Percentiles rank a stretch among this genome's conserved stretches.
phyloP scores from a whole-genome alignment of 352 stramenopile genomes.

The Pythium sp. region DNA sequence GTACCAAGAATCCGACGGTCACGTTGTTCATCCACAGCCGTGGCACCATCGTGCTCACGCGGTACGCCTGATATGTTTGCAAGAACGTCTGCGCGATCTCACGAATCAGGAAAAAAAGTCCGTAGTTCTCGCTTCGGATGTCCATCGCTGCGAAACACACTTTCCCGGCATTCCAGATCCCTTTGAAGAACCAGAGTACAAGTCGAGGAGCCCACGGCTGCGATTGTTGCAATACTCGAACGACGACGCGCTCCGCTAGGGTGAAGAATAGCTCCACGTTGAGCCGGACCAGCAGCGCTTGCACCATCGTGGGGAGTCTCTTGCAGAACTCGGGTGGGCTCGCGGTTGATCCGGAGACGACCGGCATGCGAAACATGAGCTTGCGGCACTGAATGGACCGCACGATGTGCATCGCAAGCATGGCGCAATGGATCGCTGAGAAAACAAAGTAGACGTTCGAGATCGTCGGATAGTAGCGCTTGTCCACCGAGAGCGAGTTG shows the following conservation, averaged over 20 bases:
- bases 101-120: slow-evolving; percentile 27
- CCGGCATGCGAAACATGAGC: background rate
- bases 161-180: background rate
- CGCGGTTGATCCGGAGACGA: slow-evolving; percentile 11
- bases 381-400: slow-evolving; percentile 6
- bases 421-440: background rate
- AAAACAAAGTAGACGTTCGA: slow-evolving; percentile 2
- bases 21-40: slow-evolving; percentile 37
- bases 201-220: background rate
- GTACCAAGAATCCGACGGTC: slow-evolving; percentile 27
- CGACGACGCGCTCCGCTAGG: background rate
- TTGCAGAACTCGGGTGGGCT: too few relatives aligned
- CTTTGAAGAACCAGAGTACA: background rate
- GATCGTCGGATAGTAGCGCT: slow-evolving; percentile 7
- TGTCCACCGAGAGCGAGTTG: slow-evolving; percentile 2
- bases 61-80: slow-evolving; percentile 27
- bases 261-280: background rate
- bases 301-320: background rate
- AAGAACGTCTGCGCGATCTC: slow-evolving; percentile 29
- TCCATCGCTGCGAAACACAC: slow-evolving; percentile 14
- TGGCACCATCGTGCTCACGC: slow-evolving; percentile 27
- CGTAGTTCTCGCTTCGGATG: slow-evolving; percentile 25
- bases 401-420: slow-evolving; percentile 5
- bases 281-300: background rate
- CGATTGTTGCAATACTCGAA: background rate